Conservation (phyloP, 148 eudicot species). For the Amaranthus hypochondriacus region DNA sequence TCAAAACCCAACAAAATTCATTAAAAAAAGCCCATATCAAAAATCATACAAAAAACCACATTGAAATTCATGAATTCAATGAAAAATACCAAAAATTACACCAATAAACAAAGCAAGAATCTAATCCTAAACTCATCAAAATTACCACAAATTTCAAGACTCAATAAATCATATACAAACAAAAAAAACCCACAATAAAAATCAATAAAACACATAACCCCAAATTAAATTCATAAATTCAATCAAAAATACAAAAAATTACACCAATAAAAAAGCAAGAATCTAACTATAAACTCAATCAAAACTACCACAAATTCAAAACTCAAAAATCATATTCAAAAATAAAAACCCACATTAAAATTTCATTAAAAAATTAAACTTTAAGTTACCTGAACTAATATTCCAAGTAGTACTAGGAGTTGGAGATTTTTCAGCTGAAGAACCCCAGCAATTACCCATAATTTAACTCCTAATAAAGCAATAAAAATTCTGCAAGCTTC, state of each 20-base stretch:
- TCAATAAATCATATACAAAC: too few species aligned
- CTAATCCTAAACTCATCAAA: neutral
- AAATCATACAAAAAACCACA: neutral
- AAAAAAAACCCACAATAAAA: too few species aligned
- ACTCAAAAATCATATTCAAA: too few species aligned
- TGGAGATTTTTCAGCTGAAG: conserved; percentile 21
- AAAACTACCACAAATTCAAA: too few species aligned
- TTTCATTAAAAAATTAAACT: neutral
- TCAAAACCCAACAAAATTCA: neutral
- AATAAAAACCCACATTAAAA: too few species aligned
- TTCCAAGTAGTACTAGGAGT: conserved; percentile 37
- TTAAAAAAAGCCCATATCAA: neutral
- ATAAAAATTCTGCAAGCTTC: neutral
- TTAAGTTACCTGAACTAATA: conserved; percentile 40
- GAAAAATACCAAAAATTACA: neutral
- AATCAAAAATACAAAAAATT: too few species aligned
- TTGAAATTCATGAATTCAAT: neutral
- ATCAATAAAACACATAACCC: too few species aligned
- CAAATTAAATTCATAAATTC: too few species aligned
- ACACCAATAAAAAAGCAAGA: too few species aligned
- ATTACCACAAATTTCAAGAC: too few species aligned
- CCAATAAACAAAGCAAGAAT: neutral
- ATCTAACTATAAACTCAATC: too few species aligned
- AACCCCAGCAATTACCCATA: conserved; percentile 60
- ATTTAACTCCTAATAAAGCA: neutral